Evolutionary conservation across 192 early-diverging fungal species (phyloP), one percentile per base, ranked within the genome.

Genomic region (Umbelopsis sp.): DNA sequence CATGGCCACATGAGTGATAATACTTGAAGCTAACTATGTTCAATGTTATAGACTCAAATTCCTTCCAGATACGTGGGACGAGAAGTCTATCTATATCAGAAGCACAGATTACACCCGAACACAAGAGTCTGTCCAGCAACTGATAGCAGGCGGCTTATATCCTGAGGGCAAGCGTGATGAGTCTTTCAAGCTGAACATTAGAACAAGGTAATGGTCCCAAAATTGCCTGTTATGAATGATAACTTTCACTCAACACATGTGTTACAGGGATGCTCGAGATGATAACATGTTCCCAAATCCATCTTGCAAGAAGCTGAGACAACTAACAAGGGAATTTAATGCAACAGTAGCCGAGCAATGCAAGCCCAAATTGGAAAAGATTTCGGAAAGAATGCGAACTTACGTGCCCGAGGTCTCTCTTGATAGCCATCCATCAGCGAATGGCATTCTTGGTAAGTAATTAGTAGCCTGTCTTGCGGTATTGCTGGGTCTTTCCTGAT

Each of bases 271-370:
- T 51, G 64, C 68, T 16, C 45, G 69, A 18, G 67, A 58, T 37
- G 78, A 80, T 18, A 76, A 70, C n/a, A 47, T 80, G 69, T 80
- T 71, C 50, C 69, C 78, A 37, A 75, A 80, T 49, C 78, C 73
- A 12, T 73, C 69, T 27, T 80, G 78, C 55, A 37, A 55, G 46
- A 67, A 64, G 22, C 55, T 80, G 13, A 46, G 74, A 16, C n/a
- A 55, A 18, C 25, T 80, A 18, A 45, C 73, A 23, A 80, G 73
- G 52, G 64, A 72, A 18, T 80, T 80, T 27, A 52, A 22, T 7
- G 50, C 64, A 11, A 55, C 52, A 2, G 74, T 80, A 2, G 64
- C 69, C 0, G 37, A 50, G 13, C 65, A 72, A 65, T 47, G 47
- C 52, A 47, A 76, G 41, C 70, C 70, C 13, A 66, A 72, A 30